These are phyloP conservation scores for Tagetes patula DNA, from an alignment of 129 eudicot genomes.

Conservation along the genomic window DNA sequence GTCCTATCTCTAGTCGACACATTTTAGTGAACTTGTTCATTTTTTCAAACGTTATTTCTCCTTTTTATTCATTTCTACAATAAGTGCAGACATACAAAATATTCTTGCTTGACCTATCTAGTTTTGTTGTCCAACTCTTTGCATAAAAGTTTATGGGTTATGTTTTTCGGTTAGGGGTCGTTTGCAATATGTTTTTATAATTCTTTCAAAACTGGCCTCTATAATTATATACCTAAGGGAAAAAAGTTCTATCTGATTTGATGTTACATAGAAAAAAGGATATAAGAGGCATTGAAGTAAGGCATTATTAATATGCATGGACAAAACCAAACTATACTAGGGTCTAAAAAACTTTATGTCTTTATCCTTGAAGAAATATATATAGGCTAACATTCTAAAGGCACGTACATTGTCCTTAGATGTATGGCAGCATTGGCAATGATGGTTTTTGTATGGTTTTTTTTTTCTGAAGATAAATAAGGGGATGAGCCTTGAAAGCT, in stretches of 20 bases:
- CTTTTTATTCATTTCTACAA: background rate
- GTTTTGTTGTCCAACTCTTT: background rate
- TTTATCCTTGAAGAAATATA: no score
- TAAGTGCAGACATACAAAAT: slow-evolving; percentile 8
- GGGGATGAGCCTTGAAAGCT: slow-evolving; percentile 16
- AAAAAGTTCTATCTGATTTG: slow-evolving; percentile 32
- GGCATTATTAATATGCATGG: slow-evolving; percentile 14
- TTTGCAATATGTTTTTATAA: slow-evolving; percentile 5
- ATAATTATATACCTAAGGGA: slow-evolving; percentile 24
- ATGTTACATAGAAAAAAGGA: slow-evolving; percentile 33
- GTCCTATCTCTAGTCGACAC: slow-evolving; percentile 5
- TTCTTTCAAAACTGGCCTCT: slow-evolving; percentile 19
- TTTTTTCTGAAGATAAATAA: slow-evolving; percentile 22
- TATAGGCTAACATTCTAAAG: background rate
- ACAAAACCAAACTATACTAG: slow-evolving; percentile 5
- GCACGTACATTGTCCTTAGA: slow-evolving; percentile 21
- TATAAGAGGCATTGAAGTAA: slow-evolving; percentile 20
- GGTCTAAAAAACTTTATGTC: slow-evolving; percentile 13
- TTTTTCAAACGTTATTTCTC: no score
- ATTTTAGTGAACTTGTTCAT: no score
- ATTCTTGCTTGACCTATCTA: background rate
- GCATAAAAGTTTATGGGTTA: background rate
- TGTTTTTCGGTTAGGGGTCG: slow-evolving; percentile 15
- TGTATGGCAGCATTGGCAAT: slow-evolving; percentile 21
- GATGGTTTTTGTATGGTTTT: slow-evolving; percentile 20